These are phyloP conservation scores for Boletus pseudo-olivaceus DNA, from an alignment of 768 basidiomycete species.

Conservation along the genomic window DNA sequence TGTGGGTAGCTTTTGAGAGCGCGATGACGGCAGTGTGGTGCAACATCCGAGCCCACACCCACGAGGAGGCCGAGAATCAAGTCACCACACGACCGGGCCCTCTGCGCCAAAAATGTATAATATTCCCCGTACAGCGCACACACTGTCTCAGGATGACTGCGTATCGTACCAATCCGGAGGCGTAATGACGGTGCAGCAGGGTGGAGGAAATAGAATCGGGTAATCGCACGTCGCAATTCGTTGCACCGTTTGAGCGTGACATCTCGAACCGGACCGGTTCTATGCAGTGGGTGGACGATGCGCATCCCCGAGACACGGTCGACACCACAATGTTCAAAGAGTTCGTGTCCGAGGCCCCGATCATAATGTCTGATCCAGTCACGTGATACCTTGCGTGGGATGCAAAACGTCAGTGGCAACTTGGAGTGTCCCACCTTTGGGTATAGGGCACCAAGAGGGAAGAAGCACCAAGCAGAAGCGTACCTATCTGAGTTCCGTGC, in stretches of 20 bases:
- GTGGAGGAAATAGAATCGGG: not conserved
- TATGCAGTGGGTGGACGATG: not conserved
- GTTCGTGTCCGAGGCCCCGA: not conserved
- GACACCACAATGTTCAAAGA: not conserved
- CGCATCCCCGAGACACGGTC: slow-evolving; percentile 1
- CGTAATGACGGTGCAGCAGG: not conserved
- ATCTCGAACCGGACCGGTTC: slow-evolving; percentile 4
- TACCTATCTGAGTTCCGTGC: not conserved
- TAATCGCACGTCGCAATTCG: not conserved
- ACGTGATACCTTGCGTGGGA: not conserved
- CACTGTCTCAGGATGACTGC: not conserved
- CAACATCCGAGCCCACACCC: not conserved
- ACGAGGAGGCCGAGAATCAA: not conserved
- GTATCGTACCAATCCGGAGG: not conserved
- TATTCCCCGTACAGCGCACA: not conserved
- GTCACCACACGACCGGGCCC: not conserved
- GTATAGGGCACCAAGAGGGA: not conserved
- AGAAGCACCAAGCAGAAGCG: not conserved
- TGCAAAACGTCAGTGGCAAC: not conserved
- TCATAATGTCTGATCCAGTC: not conserved
- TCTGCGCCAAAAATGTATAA: not conserved
- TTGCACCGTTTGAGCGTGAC: not conserved
- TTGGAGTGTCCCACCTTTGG: not conserved
- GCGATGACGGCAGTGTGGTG: not conserved
- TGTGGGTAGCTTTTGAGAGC: not conserved